phyloP scores from a whole-genome alignment of 495 filamentous ascomycete species.

The Penicillium canariense region DNA sequence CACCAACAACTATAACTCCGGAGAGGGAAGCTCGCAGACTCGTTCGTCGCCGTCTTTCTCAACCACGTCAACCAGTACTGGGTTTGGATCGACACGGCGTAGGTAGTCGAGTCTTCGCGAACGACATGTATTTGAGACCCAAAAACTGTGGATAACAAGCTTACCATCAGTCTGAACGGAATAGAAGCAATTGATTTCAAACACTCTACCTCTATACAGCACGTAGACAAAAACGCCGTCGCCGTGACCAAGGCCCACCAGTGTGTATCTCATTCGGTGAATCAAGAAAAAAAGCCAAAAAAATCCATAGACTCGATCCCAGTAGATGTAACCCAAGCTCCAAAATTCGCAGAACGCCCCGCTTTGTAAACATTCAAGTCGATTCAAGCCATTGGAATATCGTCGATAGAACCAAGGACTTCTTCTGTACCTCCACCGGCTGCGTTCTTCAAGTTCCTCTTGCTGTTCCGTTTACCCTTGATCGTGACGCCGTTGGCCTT shows the following conservation, averaged over 20 bases:
- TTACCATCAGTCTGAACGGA: background rate
- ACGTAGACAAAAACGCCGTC: background rate
- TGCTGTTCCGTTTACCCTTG: constrained; percentile 42
- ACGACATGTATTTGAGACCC: background rate
- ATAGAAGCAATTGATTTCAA: background rate
- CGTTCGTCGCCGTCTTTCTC: constrained; percentile 48
- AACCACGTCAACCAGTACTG: constrained; percentile 68
- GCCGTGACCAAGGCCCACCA: background rate
- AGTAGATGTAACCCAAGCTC: constrained; percentile 7
- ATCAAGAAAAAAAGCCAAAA: constrained; percentile 4
- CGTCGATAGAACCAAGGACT: constrained; percentile 41
- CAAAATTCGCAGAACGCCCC: background rate
- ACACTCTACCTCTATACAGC: background rate
- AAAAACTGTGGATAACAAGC: background rate
- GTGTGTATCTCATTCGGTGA: background rate
- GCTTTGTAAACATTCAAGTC: constrained; percentile 11
- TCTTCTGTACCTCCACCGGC: constrained; percentile 45
- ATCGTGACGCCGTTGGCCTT: constrained; percentile 32
- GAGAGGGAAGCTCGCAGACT: constrained; percentile 53
- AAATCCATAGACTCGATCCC: constrained; percentile 4
- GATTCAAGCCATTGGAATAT: constrained; percentile 30
- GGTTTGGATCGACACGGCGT: constrained; percentile 84
- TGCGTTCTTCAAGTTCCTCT: constrained; percentile 31
- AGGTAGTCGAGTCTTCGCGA: constrained; percentile 44
- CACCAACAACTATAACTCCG: constrained; percentile 30